Conservation (phyloP, 371 early-diverging fungal species). For the Rhizopus arrhizus region DNA sequence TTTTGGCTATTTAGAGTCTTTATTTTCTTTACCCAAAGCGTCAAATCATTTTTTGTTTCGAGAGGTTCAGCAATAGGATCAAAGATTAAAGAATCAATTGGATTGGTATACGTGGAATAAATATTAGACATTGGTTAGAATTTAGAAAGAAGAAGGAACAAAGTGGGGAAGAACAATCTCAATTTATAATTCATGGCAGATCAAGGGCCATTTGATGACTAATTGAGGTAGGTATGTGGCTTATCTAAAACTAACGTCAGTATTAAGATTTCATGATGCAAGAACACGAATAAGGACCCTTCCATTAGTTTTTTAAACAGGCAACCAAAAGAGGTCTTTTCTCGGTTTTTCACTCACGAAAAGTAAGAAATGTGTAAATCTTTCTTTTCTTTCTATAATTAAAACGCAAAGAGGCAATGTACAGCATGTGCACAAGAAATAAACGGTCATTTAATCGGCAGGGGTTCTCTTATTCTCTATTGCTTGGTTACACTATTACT, state of each 20-base stretch:
- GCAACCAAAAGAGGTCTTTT: too few relatives aligned
- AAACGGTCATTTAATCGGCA: too few relatives aligned
- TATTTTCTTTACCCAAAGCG: conserved; percentile 17
- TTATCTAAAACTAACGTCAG: neutral
- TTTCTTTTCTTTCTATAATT: too few relatives aligned
- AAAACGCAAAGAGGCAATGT: too few relatives aligned
- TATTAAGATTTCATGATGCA: conserved; percentile 1
- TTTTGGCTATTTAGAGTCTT: neutral
- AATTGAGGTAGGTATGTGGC: neutral
- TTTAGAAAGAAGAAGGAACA: neutral
- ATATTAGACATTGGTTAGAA: conserved; percentile 10
- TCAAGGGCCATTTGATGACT: neutral
- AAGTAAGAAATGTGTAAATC: too few relatives aligned
- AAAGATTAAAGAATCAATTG: conserved; percentile 19
- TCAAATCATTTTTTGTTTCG: conserved; percentile 16
- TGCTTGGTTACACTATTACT: too few relatives aligned
- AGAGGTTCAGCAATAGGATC: conserved; percentile 15
- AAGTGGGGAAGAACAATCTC: neutral
- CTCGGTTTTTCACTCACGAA: too few relatives aligned
- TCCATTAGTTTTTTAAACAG: too few relatives aligned
- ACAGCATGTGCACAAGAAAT: too few relatives aligned
- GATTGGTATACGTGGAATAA: conserved; percentile 6
- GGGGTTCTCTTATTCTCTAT: too few relatives aligned
- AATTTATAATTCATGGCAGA: neutral
- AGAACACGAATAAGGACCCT: neutral